Evolutionary conservation across 2,329 filamentous ascomycete species (phyloP), one percentile per base, ranked within the genome.

Genomic region (Blastomyces silverae): DNA sequence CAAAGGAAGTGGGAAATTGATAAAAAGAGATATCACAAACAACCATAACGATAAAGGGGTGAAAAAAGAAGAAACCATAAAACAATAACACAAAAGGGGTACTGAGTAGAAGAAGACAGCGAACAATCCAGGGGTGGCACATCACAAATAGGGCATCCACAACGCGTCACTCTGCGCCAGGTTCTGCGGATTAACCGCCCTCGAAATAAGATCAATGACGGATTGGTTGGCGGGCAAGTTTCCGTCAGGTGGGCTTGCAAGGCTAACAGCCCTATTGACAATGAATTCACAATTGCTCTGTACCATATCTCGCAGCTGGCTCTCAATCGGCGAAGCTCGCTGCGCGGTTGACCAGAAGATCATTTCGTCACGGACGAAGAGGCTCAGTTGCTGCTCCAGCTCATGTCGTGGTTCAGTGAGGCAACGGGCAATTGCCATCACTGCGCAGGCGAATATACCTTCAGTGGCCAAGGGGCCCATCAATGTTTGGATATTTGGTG

Each of bases 331-430:
- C 34, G 79, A 76, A 6, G 80, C 77, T 57, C 91, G 86, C 67
- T 87, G 84, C 69, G 87, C 89, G 2, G 90, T 95, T 71, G 92
- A 92, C 94, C 94, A 99, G 79, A 92, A 95, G 69, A 93, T 92
- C 85, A 99, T 95, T 79, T 99, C 94, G 73, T 99, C 94, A 7
- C 94, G 87, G 67, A 99, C 94, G 76, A 97, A 97, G 66, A 99
- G 85, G 64, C 89, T 91, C 61, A 99, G 84, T 66, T 95, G 91
- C 77, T 97, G 92, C 75, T 96, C 94, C n/a, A 99, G 85, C 77
- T 97, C 92, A 72, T 79, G 76, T 20, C 77, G 76, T 34, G 92
- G 91, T 73, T 97, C 92, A 15, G 92, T 95, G 67, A 99, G 83
- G 78, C 91, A 96, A 58, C 94, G 87, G 7, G 93, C 93, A 73